Evolutionary conservation across 2,329 filamentous ascomycete genomes (phyloP).

Genomic region (Elsinoe fawcettii): DNA sequence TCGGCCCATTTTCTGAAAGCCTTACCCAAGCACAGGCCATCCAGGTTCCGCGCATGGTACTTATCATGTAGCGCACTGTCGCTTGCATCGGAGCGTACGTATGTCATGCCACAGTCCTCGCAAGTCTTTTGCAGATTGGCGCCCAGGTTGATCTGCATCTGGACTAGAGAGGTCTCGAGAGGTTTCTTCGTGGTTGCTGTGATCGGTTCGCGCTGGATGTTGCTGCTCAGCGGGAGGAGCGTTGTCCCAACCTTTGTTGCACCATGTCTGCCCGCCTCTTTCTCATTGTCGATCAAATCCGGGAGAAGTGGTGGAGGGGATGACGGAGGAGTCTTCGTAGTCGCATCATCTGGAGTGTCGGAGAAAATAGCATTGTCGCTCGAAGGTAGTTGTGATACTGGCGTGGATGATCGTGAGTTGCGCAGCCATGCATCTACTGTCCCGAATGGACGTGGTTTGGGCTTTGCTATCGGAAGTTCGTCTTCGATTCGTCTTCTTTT

Average conservation of each 20-base stretch:
- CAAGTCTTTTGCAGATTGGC: constrained; percentile 50
- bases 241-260: not conserved
- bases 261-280: not conserved
- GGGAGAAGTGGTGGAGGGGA: constrained; percentile 41
- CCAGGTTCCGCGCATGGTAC: constrained; percentile 54
- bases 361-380: constrained; percentile 23
- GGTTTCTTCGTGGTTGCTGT: constrained; percentile 20
- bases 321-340: constrained; percentile 43
- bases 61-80: constrained; percentile 56
- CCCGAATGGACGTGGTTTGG: constrained; percentile 9
- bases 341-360: constrained; percentile 17
- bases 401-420: not conserved
- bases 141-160: constrained; percentile 56
- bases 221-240: not conserved
- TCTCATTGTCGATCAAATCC: not conserved
- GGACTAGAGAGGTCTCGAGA: constrained; percentile 36
- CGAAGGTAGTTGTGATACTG: constrained; percentile 16
- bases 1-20: constrained; percentile 42
- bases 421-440: constrained; percentile 8
- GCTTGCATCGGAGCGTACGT: constrained; percentile 53
- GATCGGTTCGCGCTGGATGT: not conserved
- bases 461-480: not conserved
- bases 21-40: constrained; percentile 55
- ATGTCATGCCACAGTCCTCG: constrained; percentile 57
- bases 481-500: constrained; percentile 18